A percentile compares a stretch with the other conserved stretches of the same genome.
These are phyloP conservation scores for Boletus sp. DNA, from an alignment of 768 basidiomycete genomes.

Conservation along the genomic window DNA sequence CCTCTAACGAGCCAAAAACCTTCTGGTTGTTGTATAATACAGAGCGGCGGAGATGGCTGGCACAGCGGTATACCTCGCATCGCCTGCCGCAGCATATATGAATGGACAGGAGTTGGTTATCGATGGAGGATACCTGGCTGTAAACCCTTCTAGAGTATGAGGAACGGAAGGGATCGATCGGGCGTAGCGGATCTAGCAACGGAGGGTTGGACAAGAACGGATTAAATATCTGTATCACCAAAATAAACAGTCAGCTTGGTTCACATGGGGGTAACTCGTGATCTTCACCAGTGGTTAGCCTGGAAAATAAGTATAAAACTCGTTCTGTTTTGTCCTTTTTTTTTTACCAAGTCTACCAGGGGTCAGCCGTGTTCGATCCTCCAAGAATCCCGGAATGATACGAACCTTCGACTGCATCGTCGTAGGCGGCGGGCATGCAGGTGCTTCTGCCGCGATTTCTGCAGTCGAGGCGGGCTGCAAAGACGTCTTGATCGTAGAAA, in stretches of 20 bases:
- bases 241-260: background rate
- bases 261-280: background rate
- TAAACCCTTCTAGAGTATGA: constrained; percentile 59
- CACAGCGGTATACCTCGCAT: constrained; percentile 71
- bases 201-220: background rate
- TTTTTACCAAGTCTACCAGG: too few relatives aligned
- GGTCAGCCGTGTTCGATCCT: background rate
- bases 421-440: constrained; percentile 65
- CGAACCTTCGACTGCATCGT: constrained; percentile 52
- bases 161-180: background rate
- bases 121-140: constrained; percentile 71
- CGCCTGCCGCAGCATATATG: constrained; percentile 67
- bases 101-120: constrained; percentile 77
- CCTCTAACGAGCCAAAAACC: background rate
- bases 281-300: background rate
- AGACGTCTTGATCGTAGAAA: constrained; percentile 62
- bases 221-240: background rate
- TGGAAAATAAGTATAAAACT: background rate
- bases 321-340: background rate
- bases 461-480: constrained; percentile 57
- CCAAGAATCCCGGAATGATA: constrained; percentile 7
- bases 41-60: constrained; percentile 76
- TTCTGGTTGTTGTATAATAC: constrained; percentile 1
- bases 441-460: constrained; percentile 60
- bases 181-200: background rate